Conservation (phyloP, 2,329 filamentous ascomycete genomes). For the Phoma sp. region DNA sequence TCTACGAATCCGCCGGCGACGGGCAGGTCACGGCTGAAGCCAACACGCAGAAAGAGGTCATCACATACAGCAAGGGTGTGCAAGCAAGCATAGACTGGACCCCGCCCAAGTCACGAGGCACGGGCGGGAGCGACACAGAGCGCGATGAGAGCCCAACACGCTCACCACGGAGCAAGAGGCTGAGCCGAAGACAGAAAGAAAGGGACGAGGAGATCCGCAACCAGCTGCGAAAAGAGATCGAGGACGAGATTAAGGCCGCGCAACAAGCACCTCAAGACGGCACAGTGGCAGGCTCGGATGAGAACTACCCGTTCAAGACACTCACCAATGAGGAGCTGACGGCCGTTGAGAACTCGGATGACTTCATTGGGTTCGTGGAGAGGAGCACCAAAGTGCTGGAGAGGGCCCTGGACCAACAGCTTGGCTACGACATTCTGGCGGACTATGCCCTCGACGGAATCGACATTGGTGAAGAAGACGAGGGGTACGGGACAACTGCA, state of each 20-base stretch:
- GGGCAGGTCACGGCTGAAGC: constrained; percentile 77
- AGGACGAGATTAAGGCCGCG: constrained; percentile 83
- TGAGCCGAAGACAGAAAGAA: constrained; percentile 80
- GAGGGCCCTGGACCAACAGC: constrained; percentile 89
- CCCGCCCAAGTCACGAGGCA: constrained; percentile 59
- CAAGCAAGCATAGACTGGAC: constrained; percentile 85
- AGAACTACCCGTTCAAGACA: constrained; percentile 77
- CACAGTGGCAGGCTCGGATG: constrained; percentile 55
- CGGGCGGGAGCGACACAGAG: constrained; percentile 63
- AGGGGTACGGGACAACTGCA: constrained; percentile 71
- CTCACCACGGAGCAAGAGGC: constrained; percentile 68
- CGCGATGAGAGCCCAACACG: constrained; percentile 68
- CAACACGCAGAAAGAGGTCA: constrained; percentile 72
- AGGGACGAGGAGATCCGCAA: constrained; percentile 88
- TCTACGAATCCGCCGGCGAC: constrained; percentile 73
- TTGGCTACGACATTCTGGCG: constrained; percentile 93
- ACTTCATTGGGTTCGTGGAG: constrained; percentile 95
- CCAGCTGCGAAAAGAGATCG: constrained; percentile 85
- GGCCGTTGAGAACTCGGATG: constrained; percentile 88
- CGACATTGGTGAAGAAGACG: constrained; percentile 83
- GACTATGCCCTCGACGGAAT: constrained; percentile 87
- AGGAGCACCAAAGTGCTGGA: constrained; percentile 97
- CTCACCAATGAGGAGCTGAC: constrained; percentile 85
- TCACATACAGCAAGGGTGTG: constrained; percentile 96
- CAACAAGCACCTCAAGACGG: constrained; percentile 55